Conservation (phyloP, 257 asterid species). For the Salvia rosmarinus region DNA sequence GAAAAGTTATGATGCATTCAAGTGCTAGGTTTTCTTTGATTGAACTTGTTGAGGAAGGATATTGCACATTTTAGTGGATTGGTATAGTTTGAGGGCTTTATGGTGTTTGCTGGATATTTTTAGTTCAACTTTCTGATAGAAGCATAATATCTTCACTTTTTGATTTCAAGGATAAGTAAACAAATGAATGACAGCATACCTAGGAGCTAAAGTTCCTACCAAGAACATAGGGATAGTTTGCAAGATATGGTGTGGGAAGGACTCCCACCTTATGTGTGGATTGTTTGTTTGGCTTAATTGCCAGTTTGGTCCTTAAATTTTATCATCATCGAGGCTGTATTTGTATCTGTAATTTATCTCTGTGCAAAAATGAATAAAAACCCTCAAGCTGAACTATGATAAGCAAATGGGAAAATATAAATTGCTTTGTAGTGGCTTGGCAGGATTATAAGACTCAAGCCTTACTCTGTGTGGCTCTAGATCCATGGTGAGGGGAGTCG, state of each 20-base stretch:
- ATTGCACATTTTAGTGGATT: background rate
- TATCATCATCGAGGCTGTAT: background rate
- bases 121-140: background rate
- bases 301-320: background rate
- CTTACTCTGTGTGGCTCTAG: background rate
- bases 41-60: background rate
- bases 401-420: background rate
- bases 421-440: too few species aligned
- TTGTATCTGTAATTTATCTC: background rate
- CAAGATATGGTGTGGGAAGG: background rate
- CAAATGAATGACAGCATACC: background rate
- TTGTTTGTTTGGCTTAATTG: background rate
- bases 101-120: background rate
- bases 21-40: background rate
- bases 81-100: background rate
- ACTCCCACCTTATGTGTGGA: background rate
- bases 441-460: background rate
- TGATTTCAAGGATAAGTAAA: background rate
- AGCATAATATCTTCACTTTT: background rate
- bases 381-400: constrained; percentile 6
- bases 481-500: background rate
- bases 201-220: too few species aligned
- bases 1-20: background rate
- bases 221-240: too few species aligned
- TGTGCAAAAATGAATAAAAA: background rate